Percentiles rank a stretch among this genome's conserved stretches.
These are phyloP conservation scores for Epicoccum sorghinum DNA, from an alignment of 2,329 filamentous ascomycete genomes.

Conservation along the genomic window DNA sequence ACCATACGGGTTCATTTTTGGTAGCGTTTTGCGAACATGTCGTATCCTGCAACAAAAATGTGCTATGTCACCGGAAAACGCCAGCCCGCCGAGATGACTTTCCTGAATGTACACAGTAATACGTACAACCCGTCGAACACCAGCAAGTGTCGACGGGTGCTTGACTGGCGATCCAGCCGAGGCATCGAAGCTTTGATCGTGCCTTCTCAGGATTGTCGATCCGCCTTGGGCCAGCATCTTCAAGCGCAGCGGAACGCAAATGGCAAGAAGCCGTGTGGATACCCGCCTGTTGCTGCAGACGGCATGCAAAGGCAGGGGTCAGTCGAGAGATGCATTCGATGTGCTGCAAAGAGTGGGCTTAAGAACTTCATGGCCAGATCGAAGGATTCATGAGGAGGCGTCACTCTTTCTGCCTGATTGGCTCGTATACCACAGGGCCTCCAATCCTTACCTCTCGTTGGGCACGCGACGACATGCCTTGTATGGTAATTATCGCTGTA, in stretches of 20 bases:
- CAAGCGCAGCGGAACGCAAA: background rate
- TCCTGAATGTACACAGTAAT: too few species aligned
- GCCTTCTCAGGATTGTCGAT: background rate
- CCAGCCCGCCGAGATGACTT: too few species aligned
- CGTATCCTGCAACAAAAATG: too few species aligned
- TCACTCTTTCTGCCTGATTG: constrained; percentile 2
- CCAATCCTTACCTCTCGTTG: background rate
- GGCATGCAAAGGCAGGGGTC: background rate
- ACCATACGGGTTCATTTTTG: too few species aligned
- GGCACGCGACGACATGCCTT: background rate
- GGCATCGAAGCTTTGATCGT: constrained; percentile 8
- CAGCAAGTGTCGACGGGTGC: background rate
- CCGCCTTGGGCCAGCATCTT: background rate
- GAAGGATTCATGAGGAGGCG: constrained; percentile 2
- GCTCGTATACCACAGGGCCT: background rate
- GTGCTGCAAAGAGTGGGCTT: background rate
- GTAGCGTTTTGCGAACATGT: too few species aligned
- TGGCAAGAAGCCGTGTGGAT: constrained; percentile 1
- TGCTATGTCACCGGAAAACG: too few species aligned
- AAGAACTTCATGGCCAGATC: background rate
- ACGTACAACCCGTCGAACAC: background rate
- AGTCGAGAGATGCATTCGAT: background rate
- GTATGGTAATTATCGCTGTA: too few species aligned
- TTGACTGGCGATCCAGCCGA: constrained; percentile 4
- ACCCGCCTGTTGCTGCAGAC: background rate